Percentiles rank a stretch among this genome's conserved stretches.
Conservation (phyloP, 192 early-diverging fungal genomes). For the Coemansia umbellata region DNA sequence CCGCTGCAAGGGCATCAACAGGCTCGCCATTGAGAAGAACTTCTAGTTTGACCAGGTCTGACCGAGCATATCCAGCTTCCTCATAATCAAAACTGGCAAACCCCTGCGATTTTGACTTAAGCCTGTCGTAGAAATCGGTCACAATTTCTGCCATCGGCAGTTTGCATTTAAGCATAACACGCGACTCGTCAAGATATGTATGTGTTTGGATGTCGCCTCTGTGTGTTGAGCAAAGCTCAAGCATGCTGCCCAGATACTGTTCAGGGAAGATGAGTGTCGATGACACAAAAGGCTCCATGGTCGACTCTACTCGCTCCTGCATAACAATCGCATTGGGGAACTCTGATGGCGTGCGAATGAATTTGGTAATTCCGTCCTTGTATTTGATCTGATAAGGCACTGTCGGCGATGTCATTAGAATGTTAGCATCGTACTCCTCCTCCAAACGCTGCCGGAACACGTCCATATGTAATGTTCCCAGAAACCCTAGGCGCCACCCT, state of each 20-base stretch:
- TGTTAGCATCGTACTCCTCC: conserved; percentile 86
- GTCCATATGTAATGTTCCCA: conserved; percentile 98
- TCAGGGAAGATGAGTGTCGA: conserved; percentile 90
- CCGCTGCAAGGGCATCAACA: conserved; percentile 88
- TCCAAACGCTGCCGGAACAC: conserved; percentile 93
- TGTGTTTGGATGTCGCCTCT: conserved; percentile 86
- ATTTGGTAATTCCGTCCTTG: conserved; percentile 21
- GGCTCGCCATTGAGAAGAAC: conserved; percentile 86
- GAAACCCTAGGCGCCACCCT: conserved; percentile 92
- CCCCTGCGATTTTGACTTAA: conserved; percentile 88
- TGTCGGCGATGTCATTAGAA: conserved; percentile 90
- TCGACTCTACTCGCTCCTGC: conserved; percentile 56
- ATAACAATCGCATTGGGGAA: conserved; percentile 79
- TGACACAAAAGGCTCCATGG: conserved; percentile 89
- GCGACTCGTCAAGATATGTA: conserved; percentile 79
- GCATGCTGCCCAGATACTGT: conserved; percentile 69
- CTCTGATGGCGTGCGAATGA: conserved; percentile 83
- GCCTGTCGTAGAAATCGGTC: conserved; percentile 91
- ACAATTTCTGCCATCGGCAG: conserved; percentile 93
- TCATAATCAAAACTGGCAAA: conserved; percentile 91
- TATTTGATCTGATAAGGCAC: conserved; percentile 75
- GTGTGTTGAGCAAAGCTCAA: conserved; percentile 65
- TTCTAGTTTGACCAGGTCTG: conserved; percentile 91
- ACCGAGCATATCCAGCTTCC: conserved; percentile 77
- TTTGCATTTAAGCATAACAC: conserved; percentile 81